These are phyloP conservation scores for Blepharisma japonicum DNA, from an alignment of 73 alveolate genomes.

Conservation along the genomic window DNA sequence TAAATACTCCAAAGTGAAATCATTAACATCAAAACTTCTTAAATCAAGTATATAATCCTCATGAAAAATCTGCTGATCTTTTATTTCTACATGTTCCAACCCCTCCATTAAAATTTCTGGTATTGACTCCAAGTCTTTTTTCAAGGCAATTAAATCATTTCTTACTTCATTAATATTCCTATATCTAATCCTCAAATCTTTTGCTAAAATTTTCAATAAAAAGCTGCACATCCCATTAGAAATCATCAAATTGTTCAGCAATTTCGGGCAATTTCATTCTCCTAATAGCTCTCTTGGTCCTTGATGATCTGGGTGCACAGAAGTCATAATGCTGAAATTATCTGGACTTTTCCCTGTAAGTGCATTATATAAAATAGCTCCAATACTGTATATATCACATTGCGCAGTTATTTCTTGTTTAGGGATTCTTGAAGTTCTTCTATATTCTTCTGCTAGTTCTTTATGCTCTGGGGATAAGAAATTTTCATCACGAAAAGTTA, in stretches of 20 bases:
- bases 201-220: conserved; percentile 29
- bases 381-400: conserved; percentile 21
- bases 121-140: background rate
- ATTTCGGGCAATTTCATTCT: background rate
- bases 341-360: conserved; percentile 23
- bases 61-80: background rate
- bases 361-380: conserved; percentile 5
- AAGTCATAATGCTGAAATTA: background rate
- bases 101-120: conserved; percentile 11
- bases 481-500: conserved; percentile 25
- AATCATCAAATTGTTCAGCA: background rate
- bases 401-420: background rate
- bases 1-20: conserved; percentile 29
- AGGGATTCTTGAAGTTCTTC: conserved; percentile 25
- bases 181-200: background rate
- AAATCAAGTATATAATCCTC: background rate
- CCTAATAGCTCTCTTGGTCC: background rate
- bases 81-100: background rate
- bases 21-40: conserved; percentile 6
- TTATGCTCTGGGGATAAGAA: conserved; percentile 33
- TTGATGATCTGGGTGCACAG: background rate
- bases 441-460: conserved; percentile 19
- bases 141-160: background rate
- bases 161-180: background rate
- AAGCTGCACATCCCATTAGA: conserved; percentile 24